Base-by-base conservation (phyloP, 1,284 basidiomycete species). In the Naganishia cerealis region DNA sequence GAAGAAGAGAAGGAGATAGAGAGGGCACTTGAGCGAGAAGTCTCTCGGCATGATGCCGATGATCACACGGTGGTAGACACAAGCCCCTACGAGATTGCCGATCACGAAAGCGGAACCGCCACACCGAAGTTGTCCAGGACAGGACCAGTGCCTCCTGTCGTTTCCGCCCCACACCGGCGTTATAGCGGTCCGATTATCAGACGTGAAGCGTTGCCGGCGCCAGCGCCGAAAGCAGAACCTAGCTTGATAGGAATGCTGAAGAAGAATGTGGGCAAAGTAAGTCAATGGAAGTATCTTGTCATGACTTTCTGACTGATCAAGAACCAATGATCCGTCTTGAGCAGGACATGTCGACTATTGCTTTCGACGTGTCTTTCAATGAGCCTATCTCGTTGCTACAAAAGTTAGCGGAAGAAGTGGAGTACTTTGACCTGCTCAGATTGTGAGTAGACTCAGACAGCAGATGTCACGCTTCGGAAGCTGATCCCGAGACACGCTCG, bases 361-460 rank as follows among this genome's bases (percentile, higher is more conserved):
- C 89, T 0, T 86, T 94, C 71, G 92, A 92, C 9, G 90, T 94
- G 2, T 87, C 88, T 1, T 92, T 93, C 81, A 94, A 94, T 74
- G 92, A 94, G 73, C 92, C 92, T 24, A 80, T 94, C 42, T 90
- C 89, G 2, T 83, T 92, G 24, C 83, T 93, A 8, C 91, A 94
- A 79, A 85, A 78, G 33, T 67, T 81, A 48, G 81, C 91, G 0
- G 92, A 94, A 79, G 91, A 93, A 75, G 75, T 92, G 21, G 92
- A 94, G 81, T 93, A 94, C 74, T 84, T 86, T 62, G 82, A 85
- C 55, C 80, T 94, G 15, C 82, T 94, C 15, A 82, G 85, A 52
- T 70, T 73, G 71, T 72, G 33, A 48, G 71, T 67, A 5, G 43
- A n/a, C 12, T 7, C 38, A 33, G 8, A 38, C 40, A 36, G 18